These are phyloP conservation scores for Chlorencoelia australis DNA, from an alignment of 2,329 filamentous ascomycete species.

Conservation along the genomic window DNA sequence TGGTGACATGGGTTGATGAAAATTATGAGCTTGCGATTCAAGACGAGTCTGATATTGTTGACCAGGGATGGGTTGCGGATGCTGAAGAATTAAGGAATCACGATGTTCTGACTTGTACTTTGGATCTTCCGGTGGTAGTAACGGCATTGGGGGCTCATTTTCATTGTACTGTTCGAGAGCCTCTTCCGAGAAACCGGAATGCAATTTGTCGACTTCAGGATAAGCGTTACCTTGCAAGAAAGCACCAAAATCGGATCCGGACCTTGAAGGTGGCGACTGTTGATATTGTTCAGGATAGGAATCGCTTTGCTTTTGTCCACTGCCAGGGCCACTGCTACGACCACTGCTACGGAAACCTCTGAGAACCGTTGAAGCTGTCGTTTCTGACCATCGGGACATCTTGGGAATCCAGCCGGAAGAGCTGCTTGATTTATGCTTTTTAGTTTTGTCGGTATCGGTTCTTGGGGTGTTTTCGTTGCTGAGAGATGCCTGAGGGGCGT, in stretches of 20 bases:
- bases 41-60: constrained; percentile 64
- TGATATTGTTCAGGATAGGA: constrained; percentile 40
- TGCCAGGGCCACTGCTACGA: constrained; percentile 47
- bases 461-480: constrained; percentile 74
- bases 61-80: constrained; percentile 68
- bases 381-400: constrained; percentile 95
- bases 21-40: constrained; percentile 63
- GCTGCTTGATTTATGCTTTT: constrained; percentile 80
- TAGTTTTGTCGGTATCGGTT: constrained; percentile 52
- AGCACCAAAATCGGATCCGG: constrained; percentile 64
- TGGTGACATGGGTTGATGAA: constrained; percentile 47
- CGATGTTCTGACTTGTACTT: constrained; percentile 78
- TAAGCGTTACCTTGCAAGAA: constrained; percentile 49
- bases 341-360: constrained; percentile 64
- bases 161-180: constrained; percentile 28
- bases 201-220: constrained; percentile 55
- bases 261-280: constrained; percentile 53
- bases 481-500: constrained; percentile 30
- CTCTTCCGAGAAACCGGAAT: constrained; percentile 45
- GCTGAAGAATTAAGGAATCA: constrained; percentile 69
- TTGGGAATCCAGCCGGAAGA: constrained; percentile 78
- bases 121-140: constrained; percentile 46
- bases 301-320: constrained; percentile 17
- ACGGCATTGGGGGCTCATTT: constrained; percentile 16
- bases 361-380: constrained; percentile 78